These are phyloP conservation scores for Phoma sp. DNA, from an alignment of 2,329 filamentous ascomycete species.

Conservation along the genomic window DNA sequence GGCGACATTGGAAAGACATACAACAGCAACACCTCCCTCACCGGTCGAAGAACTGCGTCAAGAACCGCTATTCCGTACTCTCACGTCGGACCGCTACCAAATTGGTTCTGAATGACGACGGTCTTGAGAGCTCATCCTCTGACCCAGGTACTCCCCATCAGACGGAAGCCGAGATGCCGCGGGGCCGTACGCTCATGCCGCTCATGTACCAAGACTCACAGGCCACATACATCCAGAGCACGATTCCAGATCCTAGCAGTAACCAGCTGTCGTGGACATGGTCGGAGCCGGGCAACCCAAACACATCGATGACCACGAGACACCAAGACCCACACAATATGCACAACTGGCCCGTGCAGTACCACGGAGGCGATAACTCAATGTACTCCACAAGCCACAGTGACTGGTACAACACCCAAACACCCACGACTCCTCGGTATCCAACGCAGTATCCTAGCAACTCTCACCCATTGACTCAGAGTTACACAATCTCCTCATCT, in stretches of 20 bases:
- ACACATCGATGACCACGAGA: background rate
- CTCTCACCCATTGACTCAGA: background rate
- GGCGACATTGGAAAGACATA: conserved; percentile 51
- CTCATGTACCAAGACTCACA: background rate
- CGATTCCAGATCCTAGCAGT: background rate
- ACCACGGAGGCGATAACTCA: background rate
- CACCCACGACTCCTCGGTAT: background rate
- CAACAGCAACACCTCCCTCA: conserved; percentile 43
- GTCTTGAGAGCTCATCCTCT: conserved; percentile 4
- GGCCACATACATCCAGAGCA: background rate
- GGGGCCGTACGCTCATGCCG: background rate
- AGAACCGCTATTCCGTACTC: conserved; percentile 43
- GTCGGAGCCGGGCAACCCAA: background rate
- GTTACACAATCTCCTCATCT: background rate
- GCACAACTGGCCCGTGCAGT: background rate
- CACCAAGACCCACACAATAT: background rate
- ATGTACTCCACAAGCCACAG: background rate
- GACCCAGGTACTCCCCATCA: conserved; percentile 7
- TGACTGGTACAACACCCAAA: background rate
- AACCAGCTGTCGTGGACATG: background rate
- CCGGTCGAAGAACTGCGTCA: conserved; percentile 49
- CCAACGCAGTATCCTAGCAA: background rate
- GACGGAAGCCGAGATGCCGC: background rate
- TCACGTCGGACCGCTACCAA: conserved; percentile 1
- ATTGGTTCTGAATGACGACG: conserved; percentile 1